Base-by-base conservation (phyloP, 2,329 filamentous ascomycete species). In the Knufia fluminis region DNA sequence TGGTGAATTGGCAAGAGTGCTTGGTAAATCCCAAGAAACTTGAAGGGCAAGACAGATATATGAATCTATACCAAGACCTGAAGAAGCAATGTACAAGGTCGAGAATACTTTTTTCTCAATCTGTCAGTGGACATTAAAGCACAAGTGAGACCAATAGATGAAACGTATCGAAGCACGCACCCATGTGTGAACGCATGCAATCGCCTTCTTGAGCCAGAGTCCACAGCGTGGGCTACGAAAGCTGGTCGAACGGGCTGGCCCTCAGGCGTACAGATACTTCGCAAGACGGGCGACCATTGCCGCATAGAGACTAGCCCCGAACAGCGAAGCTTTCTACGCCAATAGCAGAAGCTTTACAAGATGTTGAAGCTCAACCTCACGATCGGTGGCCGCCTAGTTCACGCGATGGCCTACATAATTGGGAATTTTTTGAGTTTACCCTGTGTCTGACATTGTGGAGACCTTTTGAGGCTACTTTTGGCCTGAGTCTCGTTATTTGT, bases 1-100 rank as follows among this genome's bases (percentile, higher is more conserved):
- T 50, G 35, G 35, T 16, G 24, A 39, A 22, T 33, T 33, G 41
- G 36, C 40, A 35, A 46, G 31, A 31, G 26, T 49, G 46, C 46
- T 49, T 41, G 38, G 42, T 17, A 19, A 28, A 17, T 4, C 17
- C 39, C 14, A 28, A 16, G 22, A 6, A 20, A 17, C 20, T 42
- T 20, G 46, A 19, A 33, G 39, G 16, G 24, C 19, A 48, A 17
- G n/a, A n/a, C 19, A n/a, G 19, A 32, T 35, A 32, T 45, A 35
- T 33, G 16, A 45, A 26, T 20, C 19, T 9, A 35, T 45, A 44
- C 24, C 20, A 17, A n/a, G 9, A 45, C 26, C 10, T 6, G 12
- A 45, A 45, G 28, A 33, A 19, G 26, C 28, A 20, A 28, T n/a
- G 4, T 14, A 16, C 10, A 17, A 7, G 10, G 4, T 32, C 24